These are phyloP conservation scores for Solanum gandarillasii DNA, from an alignment of 257 asterid species.

Conservation along the genomic window DNA sequence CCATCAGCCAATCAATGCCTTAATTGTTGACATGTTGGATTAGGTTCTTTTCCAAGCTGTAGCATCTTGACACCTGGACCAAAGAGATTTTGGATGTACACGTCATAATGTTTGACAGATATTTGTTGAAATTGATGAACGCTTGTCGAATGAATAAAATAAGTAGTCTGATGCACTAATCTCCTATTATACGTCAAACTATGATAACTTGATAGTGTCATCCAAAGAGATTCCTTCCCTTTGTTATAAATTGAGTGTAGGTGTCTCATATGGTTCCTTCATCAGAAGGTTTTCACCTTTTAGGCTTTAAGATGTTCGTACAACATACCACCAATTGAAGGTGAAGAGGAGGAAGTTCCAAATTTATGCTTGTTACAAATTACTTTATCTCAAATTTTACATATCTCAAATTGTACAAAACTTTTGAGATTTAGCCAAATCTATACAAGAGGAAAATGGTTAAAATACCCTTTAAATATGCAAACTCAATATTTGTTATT, in stretches of 20 bases:
- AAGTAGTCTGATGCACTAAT: background rate
- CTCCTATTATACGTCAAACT: background rate
- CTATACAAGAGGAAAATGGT: background rate
- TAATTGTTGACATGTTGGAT: slow-evolving; percentile 17
- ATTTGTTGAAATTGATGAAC: background rate
- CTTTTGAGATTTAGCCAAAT: background rate
- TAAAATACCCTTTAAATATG: too few species aligned
- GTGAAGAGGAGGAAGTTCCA: background rate
- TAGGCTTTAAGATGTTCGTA: background rate
- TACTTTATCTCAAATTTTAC: too few species aligned
- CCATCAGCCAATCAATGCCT: slow-evolving; percentile 21
- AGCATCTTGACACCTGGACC: slow-evolving; percentile 11
- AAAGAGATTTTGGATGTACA: background rate
- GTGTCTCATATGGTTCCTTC: background rate
- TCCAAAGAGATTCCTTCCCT: background rate
- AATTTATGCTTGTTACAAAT: background rate
- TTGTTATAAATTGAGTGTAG: background rate
- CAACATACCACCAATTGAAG: too few species aligned
- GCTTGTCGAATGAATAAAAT: background rate
- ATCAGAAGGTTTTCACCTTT: background rate
- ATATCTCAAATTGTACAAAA: too few species aligned
- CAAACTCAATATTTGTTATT: too few species aligned
- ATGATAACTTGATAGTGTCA: background rate
- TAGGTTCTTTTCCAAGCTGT: slow-evolving; percentile 7
- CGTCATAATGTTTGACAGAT: background rate